Evolutionary conservation across 345 rosid species (phyloP).

Genomic region (Noccaea caerulescens): DNA sequence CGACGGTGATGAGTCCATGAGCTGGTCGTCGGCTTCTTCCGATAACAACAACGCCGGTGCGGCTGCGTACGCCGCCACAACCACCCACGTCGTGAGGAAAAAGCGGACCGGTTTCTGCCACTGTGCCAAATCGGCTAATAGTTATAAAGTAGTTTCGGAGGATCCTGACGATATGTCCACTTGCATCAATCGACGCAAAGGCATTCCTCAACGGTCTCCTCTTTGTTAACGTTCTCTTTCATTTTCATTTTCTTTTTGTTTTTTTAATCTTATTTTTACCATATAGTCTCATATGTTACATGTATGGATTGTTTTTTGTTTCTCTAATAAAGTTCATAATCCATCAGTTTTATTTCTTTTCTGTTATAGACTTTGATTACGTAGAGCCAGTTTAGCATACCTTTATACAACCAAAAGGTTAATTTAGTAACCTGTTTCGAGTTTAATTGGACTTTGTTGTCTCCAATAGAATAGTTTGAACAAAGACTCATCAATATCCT

Average conservation of each 20-base stretch:
- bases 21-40: constrained; percentile 75
- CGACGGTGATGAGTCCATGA: constrained; percentile 75
- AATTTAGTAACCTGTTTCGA: too few species aligned
- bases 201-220: constrained; percentile 94
- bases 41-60: constrained; percentile 28
- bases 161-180: constrained; percentile 58
- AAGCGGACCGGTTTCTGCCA: constrained; percentile 71
- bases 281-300: constrained; percentile 36
- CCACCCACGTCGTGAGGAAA: constrained; percentile 60
- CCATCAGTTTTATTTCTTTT: not conserved
- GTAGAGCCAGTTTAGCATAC: not conserved
- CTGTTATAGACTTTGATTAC: not conserved
- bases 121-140: constrained; percentile 60
- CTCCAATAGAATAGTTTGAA: too few species aligned
- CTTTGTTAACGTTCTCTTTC: constrained; percentile 53
- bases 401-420: not conserved
- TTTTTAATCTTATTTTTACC: constrained; percentile 16
- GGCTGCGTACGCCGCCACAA: constrained; percentile 35
- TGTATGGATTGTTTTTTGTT: constrained; percentile 36
- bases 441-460: too few species aligned
- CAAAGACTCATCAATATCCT: too few species aligned
- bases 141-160: constrained; percentile 54
- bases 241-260: not conserved
- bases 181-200: constrained; percentile 81
- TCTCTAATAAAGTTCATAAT: constrained; percentile 29